Evolutionary conservation across 2,329 filamentous ascomycete genomes (phyloP).

Genomic region (Shiraia sp.): DNA sequence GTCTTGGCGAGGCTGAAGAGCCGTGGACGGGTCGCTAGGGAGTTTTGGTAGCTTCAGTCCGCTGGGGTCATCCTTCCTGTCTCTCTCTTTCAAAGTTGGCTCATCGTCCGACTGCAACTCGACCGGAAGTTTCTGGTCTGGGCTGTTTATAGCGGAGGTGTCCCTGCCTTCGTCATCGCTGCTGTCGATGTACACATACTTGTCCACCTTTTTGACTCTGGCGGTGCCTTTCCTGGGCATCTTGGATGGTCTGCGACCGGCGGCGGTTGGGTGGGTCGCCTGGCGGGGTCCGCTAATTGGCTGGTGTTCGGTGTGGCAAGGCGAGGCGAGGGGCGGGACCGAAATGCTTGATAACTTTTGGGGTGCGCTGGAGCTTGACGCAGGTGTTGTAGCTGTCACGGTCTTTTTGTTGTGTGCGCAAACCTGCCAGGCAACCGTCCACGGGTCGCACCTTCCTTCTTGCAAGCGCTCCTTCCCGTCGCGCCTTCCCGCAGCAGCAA

Average conservation of each 20-base stretch:
- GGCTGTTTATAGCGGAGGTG: background rate
- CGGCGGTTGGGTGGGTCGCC: background rate
- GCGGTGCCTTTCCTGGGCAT: slow-evolving; percentile 30
- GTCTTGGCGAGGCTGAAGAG: slow-evolving; percentile 24
- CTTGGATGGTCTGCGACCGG: slow-evolving; percentile 14
- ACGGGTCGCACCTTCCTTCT: slow-evolving; percentile 8
- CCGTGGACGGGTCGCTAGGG: slow-evolving; percentile 15
- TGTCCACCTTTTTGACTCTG: slow-evolving; percentile 23
- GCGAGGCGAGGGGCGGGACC: slow-evolving; percentile 29
- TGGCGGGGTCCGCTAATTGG: slow-evolving; percentile 23
- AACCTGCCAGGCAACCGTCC: background rate
- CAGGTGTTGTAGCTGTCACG: slow-evolving; percentile 11
- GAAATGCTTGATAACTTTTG: slow-evolving; percentile 28
- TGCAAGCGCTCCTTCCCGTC: slow-evolving; percentile 14
- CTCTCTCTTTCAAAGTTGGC: slow-evolving; percentile 1
- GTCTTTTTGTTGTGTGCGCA: slow-evolving; percentile 9
- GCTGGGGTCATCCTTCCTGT: slow-evolving; percentile 10
- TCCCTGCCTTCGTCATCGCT: slow-evolving; percentile 9
- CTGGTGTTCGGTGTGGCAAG: slow-evolving; percentile 24
- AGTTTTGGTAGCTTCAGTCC: slow-evolving; percentile 21
- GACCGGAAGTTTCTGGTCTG: background rate
- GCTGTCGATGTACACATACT: slow-evolving; percentile 14
- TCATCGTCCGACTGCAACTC: background rate
- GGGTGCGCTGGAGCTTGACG: slow-evolving; percentile 11
- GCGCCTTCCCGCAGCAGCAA: slow-evolving; percentile 21